Conservation (phyloP, 2,329 filamentous ascomycete genomes). For the Scytalidium lignicola region DNA sequence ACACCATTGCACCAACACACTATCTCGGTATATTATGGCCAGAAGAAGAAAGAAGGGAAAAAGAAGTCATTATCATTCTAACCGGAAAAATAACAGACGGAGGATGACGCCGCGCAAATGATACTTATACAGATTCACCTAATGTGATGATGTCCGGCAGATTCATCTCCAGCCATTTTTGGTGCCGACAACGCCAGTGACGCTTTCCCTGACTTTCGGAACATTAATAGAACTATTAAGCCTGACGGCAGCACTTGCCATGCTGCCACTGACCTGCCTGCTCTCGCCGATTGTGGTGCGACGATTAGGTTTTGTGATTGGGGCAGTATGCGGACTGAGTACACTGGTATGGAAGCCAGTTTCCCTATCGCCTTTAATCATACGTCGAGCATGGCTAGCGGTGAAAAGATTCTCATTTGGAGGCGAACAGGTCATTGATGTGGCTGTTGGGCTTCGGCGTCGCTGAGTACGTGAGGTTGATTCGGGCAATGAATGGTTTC, state of each 20-base stretch:
- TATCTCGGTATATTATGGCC: background rate
- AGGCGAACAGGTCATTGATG: conserved; percentile 44
- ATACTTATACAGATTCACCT: background rate
- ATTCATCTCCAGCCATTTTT: conserved; percentile 26
- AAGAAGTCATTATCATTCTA: background rate
- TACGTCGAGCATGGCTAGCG: conserved; percentile 59
- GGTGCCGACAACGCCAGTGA: conserved; percentile 17
- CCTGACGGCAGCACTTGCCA: conserved; percentile 16
- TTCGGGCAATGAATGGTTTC: conserved; percentile 18
- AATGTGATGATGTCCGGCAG: background rate
- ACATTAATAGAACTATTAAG: conserved; percentile 16
- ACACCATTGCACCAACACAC: background rate
- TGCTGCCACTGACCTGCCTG: conserved; percentile 19
- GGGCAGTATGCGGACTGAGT: conserved; percentile 54
- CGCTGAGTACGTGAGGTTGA: conserved; percentile 16
- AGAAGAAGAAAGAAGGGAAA: background rate
- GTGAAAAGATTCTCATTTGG: conserved; percentile 59
- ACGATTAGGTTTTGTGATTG: conserved; percentile 47
- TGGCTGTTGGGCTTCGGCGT: conserved; percentile 35
- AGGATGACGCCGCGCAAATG: background rate
- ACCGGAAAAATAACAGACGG: background rate
- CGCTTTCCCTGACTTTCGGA: conserved; percentile 23
- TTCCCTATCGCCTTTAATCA: conserved; percentile 58
- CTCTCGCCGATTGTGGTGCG: conserved; percentile 24
- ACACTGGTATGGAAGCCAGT: conserved; percentile 50